Base-by-base conservation (phyloP, 371 early-diverging fungal genomes). In the Catenaria anguillulae region DNA sequence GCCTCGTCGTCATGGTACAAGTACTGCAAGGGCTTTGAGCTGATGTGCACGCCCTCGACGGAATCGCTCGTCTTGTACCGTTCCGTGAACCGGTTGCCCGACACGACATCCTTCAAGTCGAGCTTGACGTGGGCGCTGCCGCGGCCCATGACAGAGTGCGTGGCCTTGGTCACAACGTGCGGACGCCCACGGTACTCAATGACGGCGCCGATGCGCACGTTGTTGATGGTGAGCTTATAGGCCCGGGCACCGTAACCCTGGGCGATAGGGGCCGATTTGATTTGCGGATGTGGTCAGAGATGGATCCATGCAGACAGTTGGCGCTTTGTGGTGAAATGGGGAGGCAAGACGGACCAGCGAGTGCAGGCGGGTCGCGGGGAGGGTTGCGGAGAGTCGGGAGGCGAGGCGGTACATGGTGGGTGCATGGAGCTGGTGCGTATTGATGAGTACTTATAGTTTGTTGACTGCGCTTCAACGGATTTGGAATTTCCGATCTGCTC, bases 121-220 rank as follows among this genome's bases (percentile, higher is more conserved):
- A 61, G 45, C 21, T 61, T 61, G 61, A 61, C 61, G 42, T 61
- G 45, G 29, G 61, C 61, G 17, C 17, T 17, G 15, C 61, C 61
- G n/a, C 61, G 33, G 35, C 61, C 61, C 58, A 40, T 35, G 33
- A 56, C 56, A 15, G 33, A 40, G 29, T 61, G 61, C n/a, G 29
- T 21, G 6, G 61, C 58, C 58, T 61, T 61, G 24, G 56, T 43
- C 26, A 61, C 61, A 19, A 61, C 33, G 23, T 61, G 54, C 12
- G 61, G 60, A 2, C 31, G n/a, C 1, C 61, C 61, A 24, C 40
- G 33, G 35, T 29, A 56, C 35, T 61, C 55, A 23, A 61, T 61
- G 33, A 61, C 61, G 8, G 8, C 15, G 0, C 61, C 61, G 2
- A 31, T 23, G 15, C 40, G 33, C 33, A 61, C 58, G 15, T 23